Evolutionary conservation across 768 basidiomycete species (phyloP), one percentile per base, ranked within the genome.

Genomic region (Tremella mesenterica): DNA sequence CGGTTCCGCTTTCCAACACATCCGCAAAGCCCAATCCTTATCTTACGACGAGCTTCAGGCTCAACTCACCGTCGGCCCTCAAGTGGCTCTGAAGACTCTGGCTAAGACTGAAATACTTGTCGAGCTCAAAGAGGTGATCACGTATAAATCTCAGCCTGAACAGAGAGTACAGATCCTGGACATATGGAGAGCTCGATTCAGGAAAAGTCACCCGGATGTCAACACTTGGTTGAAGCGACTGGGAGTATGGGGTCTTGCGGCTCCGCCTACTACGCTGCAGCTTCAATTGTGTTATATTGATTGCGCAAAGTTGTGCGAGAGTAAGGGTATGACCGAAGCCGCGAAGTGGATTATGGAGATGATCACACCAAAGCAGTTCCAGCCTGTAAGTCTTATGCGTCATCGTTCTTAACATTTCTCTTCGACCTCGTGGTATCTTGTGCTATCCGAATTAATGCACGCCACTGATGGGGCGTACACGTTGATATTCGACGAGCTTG

Each of bases 71-170:
- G 33, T 58, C 2, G 58, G 60, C 3, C 64, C 64, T 12, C 54
- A 67, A 49, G 53, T 59, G 13, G 71, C 69, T 3, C 57, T 70
- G 26, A 65, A 65, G 39, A 64, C 63, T 12, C 58, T 73, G 4
- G 70, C 66, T 1, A 73, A 70, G 59, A 62, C 67, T 0, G 65
- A 73, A 48, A 52, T 64, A 27, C 59, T 73, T 7, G 66, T 66
- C 9, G 72, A 73, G 36, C 46, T 73, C 10, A 58, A 69, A 34
- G 72, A 73, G 52, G 72, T 71, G 20, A 71, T 73, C 12, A 64
- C 60, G 38, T 71, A 66, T 61, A 64, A 68, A 49, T 62, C 63
- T 12, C 63, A 56, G 38, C 72, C 72, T 0, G 72, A 70, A 23
- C 30, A 59, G n/a, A 58, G 63, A 27, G 44, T 56, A 12, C 52